Conservation (phyloP, 495 filamentous ascomycete genomes). For the Penicillium salamii region DNA sequence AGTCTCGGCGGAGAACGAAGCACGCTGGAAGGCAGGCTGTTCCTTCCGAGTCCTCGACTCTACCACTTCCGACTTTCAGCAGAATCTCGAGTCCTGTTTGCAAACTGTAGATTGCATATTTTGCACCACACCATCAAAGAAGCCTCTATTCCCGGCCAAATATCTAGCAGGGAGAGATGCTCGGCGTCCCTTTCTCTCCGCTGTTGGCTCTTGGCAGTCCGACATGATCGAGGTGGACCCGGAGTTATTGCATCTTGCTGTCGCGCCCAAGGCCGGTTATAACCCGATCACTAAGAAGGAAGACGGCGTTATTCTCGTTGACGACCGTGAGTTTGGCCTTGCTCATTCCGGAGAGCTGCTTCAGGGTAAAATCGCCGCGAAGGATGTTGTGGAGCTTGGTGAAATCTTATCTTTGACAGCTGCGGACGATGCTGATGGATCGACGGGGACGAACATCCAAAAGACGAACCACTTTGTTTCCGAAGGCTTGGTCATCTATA, state of each 20-base stretch:
- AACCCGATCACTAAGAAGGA: neutral
- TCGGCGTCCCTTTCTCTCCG: conserved; percentile 7
- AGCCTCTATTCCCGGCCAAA: neutral
- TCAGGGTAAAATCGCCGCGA: neutral
- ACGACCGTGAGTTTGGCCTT: conserved; percentile 1
- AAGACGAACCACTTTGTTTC: neutral
- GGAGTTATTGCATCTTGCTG: conserved; percentile 3
- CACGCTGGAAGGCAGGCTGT: no score
- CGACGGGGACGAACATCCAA: no score
- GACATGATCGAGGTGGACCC: conserved; percentile 18
- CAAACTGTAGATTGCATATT: conserved; percentile 4
- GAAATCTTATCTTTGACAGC: no score
- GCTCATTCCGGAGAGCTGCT: conserved; percentile 2
- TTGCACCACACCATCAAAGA: conserved; percentile 1
- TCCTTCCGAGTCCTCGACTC: no score
- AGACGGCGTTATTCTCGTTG: neutral
- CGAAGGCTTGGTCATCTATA: conserved; percentile 7
- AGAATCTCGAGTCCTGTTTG: neutral
- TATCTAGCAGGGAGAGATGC: neutral
- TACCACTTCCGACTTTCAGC: no score
- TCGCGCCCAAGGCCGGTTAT: neutral
- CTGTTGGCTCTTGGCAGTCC: conserved; percentile 16
- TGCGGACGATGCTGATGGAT: no score
- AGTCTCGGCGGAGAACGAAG: no score
- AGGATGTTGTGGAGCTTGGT: neutral